Evolutionary conservation across 768 basidiomycete genomes (phyloP).

Genomic region (Lactarius hatsudake): DNA sequence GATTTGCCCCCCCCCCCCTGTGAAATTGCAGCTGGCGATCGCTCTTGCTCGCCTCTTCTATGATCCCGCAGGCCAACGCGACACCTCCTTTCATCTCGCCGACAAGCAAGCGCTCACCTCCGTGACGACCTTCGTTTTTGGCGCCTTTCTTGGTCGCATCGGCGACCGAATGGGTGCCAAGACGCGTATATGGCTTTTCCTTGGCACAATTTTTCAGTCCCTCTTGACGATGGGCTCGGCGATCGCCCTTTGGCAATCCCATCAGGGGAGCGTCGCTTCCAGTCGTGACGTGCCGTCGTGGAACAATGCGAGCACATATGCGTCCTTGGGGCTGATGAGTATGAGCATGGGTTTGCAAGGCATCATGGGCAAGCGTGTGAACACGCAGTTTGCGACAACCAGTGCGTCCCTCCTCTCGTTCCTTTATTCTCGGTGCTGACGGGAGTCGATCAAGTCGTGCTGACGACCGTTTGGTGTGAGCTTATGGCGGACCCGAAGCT

Average conservation of each 20-base stretch:
- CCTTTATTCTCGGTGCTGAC: neutral
- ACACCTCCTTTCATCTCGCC: conserved; percentile 66
- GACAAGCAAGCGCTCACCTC: conserved; percentile 84
- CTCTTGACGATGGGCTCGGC: conserved; percentile 74
- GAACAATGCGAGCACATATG: conserved; percentile 63
- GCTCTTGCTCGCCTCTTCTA: conserved; percentile 82
- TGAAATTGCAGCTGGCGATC: conserved; percentile 56
- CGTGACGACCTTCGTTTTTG: conserved; percentile 71
- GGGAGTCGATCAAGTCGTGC: conserved; percentile 51
- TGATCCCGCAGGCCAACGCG: conserved; percentile 42
- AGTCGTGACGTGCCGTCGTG: conserved; percentile 64
- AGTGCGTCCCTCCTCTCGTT: conserved; percentile 40
- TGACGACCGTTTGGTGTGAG: conserved; percentile 89
- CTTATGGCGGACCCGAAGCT: conserved; percentile 78
- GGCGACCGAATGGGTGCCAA: conserved; percentile 78
- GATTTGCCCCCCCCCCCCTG: conserved; percentile 5
- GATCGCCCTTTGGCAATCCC: conserved; percentile 67
- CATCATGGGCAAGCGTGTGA: conserved; percentile 77
- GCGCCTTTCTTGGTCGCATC: conserved; percentile 76
- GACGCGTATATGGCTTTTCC: conserved; percentile 70
- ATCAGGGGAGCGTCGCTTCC: conserved; percentile 51
- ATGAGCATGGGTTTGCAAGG: conserved; percentile 81
- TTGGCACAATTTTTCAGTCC: conserved; percentile 70
- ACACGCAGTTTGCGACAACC: conserved; percentile 76
- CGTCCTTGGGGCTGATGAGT: conserved; percentile 75